phyloP scores from a whole-genome alignment of 768 basidiomycete species.

The Hemileccinum rubropunctum region DNA sequence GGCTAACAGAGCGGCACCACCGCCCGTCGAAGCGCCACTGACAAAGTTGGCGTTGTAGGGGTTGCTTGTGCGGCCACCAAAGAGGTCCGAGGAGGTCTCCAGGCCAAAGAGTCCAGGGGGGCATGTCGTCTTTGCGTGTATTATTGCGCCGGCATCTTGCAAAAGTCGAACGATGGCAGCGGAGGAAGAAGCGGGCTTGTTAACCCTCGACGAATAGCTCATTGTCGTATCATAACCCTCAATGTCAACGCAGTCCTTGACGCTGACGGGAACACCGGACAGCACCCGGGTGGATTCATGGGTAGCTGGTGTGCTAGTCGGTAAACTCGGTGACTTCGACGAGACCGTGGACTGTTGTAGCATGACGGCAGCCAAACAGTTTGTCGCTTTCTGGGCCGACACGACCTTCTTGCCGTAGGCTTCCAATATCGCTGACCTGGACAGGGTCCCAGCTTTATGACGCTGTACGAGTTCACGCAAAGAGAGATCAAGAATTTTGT shows the following conservation, averaged over 20 bases:
- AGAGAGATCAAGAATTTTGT: slow-evolving; percentile 35
- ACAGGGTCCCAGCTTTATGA: slow-evolving; percentile 27
- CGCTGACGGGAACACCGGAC: slow-evolving; percentile 46
- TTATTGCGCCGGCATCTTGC: slow-evolving; percentile 40
- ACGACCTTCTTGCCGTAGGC: slow-evolving; percentile 43
- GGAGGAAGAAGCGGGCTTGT: slow-evolving; percentile 33
- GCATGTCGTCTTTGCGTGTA: slow-evolving; percentile 41
- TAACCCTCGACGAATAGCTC: slow-evolving; percentile 40
- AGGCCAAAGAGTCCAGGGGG: slow-evolving; percentile 42
- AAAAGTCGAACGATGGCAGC: slow-evolving; percentile 41
- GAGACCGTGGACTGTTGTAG: slow-evolving; percentile 30
- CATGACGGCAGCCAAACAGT: slow-evolving; percentile 49
- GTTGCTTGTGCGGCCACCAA: slow-evolving; percentile 48
- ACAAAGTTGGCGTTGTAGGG: slow-evolving; percentile 42
- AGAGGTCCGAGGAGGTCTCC: slow-evolving; percentile 43
- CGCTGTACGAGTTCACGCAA: slow-evolving; percentile 35
- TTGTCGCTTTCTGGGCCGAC: slow-evolving; percentile 41
- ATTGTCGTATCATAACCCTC: slow-evolving; percentile 46
- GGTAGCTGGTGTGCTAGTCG: background rate
- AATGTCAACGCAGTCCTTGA: slow-evolving; percentile 49
- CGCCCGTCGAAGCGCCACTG: slow-evolving; percentile 51
- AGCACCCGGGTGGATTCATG: slow-evolving; percentile 24
- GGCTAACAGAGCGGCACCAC: slow-evolving; percentile 49
- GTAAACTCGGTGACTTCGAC: slow-evolving; percentile 6
- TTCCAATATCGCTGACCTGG: slow-evolving; percentile 32